Evolutionary conservation across 2,329 filamentous ascomycete genomes (phyloP).

Genomic region (Elsinoe ampelina): DNA sequence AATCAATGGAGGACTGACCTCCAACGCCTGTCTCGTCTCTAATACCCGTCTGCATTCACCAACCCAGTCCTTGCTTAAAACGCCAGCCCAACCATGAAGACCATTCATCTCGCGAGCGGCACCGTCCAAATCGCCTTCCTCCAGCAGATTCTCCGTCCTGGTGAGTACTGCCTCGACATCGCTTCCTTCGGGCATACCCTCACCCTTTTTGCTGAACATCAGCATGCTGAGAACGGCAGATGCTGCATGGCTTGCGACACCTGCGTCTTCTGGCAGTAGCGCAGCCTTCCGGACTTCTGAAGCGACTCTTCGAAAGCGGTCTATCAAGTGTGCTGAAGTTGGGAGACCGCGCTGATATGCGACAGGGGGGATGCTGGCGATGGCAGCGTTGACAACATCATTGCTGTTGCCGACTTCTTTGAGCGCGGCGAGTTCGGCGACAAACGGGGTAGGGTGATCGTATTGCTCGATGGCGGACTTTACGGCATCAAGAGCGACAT

Average conservation of each 20-base stretch:
- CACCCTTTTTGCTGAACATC: conserved; percentile 76
- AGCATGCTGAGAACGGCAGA: conserved; percentile 85
- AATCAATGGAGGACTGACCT: conserved; percentile 53
- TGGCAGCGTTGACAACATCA: conserved; percentile 75
- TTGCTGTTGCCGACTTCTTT: conserved; percentile 80
- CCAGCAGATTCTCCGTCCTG: conserved; percentile 77
- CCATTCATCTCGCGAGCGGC: conserved; percentile 94
- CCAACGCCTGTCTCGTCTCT: conserved; percentile 91
- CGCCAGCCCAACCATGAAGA: conserved; percentile 88
- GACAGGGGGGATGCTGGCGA: conserved; percentile 87
- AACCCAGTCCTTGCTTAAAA: conserved; percentile 88
- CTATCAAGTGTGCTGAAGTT: conserved; percentile 74
- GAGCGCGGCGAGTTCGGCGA: conserved; percentile 84
- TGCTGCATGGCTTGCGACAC: conserved; percentile 87
- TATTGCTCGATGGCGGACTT: conserved; percentile 71
- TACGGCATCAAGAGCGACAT: conserved; percentile 90
- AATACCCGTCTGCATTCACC: conserved; percentile 81
- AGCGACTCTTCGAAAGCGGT: conserved; percentile 90
- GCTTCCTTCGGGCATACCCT: conserved; percentile 68
- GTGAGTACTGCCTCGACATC: conserved; percentile 92
- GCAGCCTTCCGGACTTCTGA: conserved; percentile 88
- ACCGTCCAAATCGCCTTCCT: conserved; percentile 85
- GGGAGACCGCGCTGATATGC: conserved; percentile 91
- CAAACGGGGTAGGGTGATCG: conserved; percentile 66
- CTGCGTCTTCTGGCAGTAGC: conserved; percentile 83